phyloP scores from a whole-genome alignment of 106 monocot species.

The Triglochin maritima region DNA sequence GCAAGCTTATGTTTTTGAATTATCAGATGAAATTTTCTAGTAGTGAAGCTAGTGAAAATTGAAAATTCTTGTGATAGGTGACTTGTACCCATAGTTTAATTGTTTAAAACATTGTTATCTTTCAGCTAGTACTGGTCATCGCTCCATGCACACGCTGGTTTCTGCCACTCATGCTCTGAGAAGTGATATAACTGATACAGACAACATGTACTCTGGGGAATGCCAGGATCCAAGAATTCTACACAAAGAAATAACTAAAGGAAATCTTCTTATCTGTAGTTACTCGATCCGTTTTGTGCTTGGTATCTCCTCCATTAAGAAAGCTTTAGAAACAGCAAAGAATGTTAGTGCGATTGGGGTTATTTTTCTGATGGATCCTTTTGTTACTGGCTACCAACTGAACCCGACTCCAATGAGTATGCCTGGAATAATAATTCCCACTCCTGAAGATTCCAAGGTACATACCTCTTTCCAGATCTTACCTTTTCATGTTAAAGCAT shows the following conservation, averaged over 20 bases:
- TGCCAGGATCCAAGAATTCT: slow-evolving; percentile 84
- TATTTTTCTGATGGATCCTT: slow-evolving; percentile 87
- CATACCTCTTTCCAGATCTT: neutral
- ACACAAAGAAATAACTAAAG: slow-evolving; percentile 41
- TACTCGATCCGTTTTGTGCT: slow-evolving; percentile 87
- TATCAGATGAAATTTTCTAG: no score
- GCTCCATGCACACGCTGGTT: slow-evolving; percentile 59
- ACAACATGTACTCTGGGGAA: slow-evolving; percentile 61
- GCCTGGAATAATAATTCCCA: slow-evolving; percentile 82
- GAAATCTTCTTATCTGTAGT: slow-evolving; percentile 78
- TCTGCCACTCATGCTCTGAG: slow-evolving; percentile 67
- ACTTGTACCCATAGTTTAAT: no score
- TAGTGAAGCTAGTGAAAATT: no score
- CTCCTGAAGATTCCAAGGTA: slow-evolving; percentile 92
- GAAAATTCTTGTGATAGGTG: no score
- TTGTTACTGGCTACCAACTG: slow-evolving; percentile 82
- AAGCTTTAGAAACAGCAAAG: slow-evolving; percentile 75
- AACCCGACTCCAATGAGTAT: slow-evolving; percentile 89
- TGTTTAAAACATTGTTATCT: neutral
- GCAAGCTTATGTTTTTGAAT: no score
- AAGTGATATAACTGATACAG: slow-evolving; percentile 24
- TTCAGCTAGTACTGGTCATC: slow-evolving; percentile 77
- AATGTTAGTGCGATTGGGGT: slow-evolving; percentile 84
- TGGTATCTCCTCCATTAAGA: slow-evolving; percentile 72
- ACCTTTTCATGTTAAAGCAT: neutral